phyloP scores from a whole-genome alignment of 805 yeast species.

The Candida orba region DNA sequence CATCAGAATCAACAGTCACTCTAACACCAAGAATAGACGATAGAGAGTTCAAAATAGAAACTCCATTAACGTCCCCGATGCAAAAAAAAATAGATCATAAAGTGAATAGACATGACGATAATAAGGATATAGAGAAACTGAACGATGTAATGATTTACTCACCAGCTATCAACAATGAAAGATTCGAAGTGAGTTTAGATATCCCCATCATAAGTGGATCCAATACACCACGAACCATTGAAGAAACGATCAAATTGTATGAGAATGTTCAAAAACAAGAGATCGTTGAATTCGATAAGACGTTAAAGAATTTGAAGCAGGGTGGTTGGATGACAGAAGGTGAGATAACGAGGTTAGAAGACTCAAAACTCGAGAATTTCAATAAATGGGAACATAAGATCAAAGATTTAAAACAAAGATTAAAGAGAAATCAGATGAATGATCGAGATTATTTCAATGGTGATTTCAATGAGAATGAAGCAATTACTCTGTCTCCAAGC shows the following conservation, averaged over 20 bases:
- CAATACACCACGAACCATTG: slow-evolving; percentile 11
- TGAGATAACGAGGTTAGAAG: slow-evolving; percentile 14
- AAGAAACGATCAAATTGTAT: slow-evolving; percentile 15
- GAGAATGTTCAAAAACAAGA: slow-evolving; percentile 16
- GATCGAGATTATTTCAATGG: no score
- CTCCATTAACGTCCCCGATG: slow-evolving; percentile 2
- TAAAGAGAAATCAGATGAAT: not conserved
- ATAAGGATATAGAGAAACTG: no score
- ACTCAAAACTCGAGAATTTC: slow-evolving; percentile 17
- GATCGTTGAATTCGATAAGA: slow-evolving; percentile 14
- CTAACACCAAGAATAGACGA: not conserved
- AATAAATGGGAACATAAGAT: slow-evolving; percentile 20
- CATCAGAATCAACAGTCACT: slow-evolving; percentile 5
- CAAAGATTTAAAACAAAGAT: slow-evolving; percentile 5
- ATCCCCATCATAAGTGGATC: slow-evolving; percentile 8
- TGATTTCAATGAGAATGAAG: not conserved
- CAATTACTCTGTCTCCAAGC: slow-evolving; percentile 4
- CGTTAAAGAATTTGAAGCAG: slow-evolving; percentile 11
- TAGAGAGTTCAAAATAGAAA: slow-evolving; percentile 2
- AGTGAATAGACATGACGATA: not conserved
- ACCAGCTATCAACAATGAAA: slow-evolving; percentile 19
- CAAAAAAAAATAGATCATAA: not conserved
- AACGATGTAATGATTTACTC: slow-evolving; percentile 9
- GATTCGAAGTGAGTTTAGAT: slow-evolving; percentile 19
- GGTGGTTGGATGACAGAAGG: slow-evolving; percentile 22